Conservation (phyloP, 768 basidiomycete genomes). For the Phanerochaete sordida region DNA sequence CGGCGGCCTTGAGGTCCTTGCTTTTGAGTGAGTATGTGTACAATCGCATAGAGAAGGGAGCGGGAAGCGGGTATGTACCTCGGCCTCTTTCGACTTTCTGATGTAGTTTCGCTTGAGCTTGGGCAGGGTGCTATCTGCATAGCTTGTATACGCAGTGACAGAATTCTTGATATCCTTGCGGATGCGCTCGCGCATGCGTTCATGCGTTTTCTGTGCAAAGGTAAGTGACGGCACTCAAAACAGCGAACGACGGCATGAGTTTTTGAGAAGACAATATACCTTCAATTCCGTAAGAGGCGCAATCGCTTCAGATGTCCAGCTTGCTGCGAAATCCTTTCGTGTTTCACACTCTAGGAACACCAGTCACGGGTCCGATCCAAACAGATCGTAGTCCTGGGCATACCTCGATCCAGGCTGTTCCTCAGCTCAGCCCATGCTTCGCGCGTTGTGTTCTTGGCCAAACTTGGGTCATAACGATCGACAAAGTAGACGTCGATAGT, state of each 20-base stretch:
- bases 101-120: constrained; percentile 75
- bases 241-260: not conserved
- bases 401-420: constrained; percentile 83
- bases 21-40: not conserved
- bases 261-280: constrained; percentile 32
- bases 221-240: too few relatives aligned
- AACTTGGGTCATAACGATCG: constrained; percentile 58
- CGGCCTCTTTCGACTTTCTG: constrained; percentile 85
- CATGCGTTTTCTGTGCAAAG: constrained; percentile 92
- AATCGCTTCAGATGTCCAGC: constrained; percentile 71
- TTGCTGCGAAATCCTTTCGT: constrained; percentile 72
- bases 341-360: constrained; percentile 69
- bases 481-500: constrained; percentile 70
- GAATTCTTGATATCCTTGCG: constrained; percentile 89
- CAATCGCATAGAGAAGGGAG: not conserved
- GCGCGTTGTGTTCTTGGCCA: constrained; percentile 42
- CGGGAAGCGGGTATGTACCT: constrained; percentile 45
- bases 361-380: not conserved
- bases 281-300: constrained; percentile 63
- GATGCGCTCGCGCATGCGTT: constrained; percentile 84
- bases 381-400: constrained; percentile 12
- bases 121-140: constrained; percentile 74
- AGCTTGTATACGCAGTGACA: constrained; percentile 72
- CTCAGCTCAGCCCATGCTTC: constrained; percentile 81
- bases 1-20: constrained; percentile 66